A percentile compares a stretch with the other conserved stretches of the same genome.
These are phyloP conservation scores for Apiotrichum siamense DNA, from an alignment of 1,284 basidiomycete genomes.

Conservation along the genomic window DNA sequence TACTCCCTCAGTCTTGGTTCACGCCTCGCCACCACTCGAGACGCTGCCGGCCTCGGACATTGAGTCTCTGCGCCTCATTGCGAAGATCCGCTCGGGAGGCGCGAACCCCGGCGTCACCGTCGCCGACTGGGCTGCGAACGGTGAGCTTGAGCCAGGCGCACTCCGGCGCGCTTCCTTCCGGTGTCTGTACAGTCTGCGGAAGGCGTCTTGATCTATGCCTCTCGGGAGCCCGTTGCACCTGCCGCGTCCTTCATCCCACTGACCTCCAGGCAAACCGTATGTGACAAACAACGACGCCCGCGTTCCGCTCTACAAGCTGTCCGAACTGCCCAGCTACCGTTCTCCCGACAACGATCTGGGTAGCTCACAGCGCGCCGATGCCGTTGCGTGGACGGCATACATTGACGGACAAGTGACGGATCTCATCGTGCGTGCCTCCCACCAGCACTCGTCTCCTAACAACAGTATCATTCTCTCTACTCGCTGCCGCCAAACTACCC, in stretches of 20 bases:
- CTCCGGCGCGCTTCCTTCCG: no score
- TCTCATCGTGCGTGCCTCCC: slow-evolving; percentile 30
- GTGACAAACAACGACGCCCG: slow-evolving; percentile 21
- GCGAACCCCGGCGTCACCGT: slow-evolving; percentile 17
- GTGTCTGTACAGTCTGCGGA: no score
- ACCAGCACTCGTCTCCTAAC: not conserved
- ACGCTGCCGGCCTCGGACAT: slow-evolving; percentile 31
- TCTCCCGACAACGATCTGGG: slow-evolving; percentile 29
- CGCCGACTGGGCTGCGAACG: slow-evolving; percentile 29
- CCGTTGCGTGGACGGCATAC: slow-evolving; percentile 34
- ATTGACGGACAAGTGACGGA: slow-evolving; percentile 40
- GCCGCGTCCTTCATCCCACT: no score
- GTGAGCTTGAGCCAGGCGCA: slow-evolving; percentile 7
- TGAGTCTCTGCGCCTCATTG: slow-evolving; percentile 29
- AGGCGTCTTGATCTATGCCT: no score
- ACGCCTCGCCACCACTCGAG: slow-evolving; percentile 30
- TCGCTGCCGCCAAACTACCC: slow-evolving; percentile 40
- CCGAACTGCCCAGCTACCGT: slow-evolving; percentile 22
- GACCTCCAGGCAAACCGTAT: slow-evolving; percentile 27
- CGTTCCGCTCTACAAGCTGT: slow-evolving; percentile 18
- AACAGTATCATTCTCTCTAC: slow-evolving; percentile 43
- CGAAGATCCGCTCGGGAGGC: slow-evolving; percentile 24
- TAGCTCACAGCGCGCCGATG: slow-evolving; percentile 25
- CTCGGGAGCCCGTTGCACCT: no score
- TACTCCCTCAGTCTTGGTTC: slow-evolving; percentile 18